A percentile compares a stretch with the other conserved stretches of the same genome.
phyloP scores from a whole-genome alignment of 2,329 filamentous ascomycete genomes.

The Fusarium burgessii region DNA sequence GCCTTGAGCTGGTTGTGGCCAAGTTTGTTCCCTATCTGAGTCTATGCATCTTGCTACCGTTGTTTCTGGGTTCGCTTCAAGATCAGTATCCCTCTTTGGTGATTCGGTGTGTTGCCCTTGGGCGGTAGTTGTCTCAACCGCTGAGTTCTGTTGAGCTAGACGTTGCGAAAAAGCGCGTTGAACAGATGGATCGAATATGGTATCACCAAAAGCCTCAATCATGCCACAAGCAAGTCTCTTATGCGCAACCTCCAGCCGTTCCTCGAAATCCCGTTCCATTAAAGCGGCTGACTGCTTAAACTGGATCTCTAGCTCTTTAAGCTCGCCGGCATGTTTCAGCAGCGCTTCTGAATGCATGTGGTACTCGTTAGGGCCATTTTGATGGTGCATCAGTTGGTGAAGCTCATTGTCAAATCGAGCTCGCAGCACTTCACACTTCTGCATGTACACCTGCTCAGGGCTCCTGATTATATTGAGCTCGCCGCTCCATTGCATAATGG shows the following conservation, averaged over 20 bases:
- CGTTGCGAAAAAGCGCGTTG: background rate
- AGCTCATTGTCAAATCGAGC: background rate
- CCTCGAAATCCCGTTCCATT: rapidly evolving
- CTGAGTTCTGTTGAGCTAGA: rapidly evolving
- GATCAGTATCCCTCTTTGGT: rapidly evolving
- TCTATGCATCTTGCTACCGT: rapidly evolving
- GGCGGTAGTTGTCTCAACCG: rapidly evolving
- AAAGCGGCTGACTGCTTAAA: background rate
- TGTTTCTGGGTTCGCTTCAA: rapidly evolving
- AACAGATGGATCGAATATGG: background rate
- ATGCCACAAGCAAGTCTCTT: background rate
- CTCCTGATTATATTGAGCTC: background rate
- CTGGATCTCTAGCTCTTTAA: background rate
- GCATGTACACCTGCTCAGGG: rapidly evolving
- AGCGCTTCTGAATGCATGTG: rapidly evolving
- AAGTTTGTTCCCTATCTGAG: rapidly evolving
- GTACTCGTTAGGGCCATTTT: rapidly evolving
- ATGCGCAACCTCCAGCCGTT: rapidly evolving
- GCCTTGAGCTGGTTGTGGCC: rapidly evolving
- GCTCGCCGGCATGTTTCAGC: background rate
- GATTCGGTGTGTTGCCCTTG: rapidly evolving
- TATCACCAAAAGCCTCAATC: background rate
- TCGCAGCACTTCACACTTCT: background rate
- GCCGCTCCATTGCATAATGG: background rate
- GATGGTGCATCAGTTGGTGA: rapidly evolving